A percentile compares a stretch with the other conserved stretches of the same genome.
Conservation (phyloP, 768 basidiomycete genomes). For the Naganishia vaughanmartiniae region DNA sequence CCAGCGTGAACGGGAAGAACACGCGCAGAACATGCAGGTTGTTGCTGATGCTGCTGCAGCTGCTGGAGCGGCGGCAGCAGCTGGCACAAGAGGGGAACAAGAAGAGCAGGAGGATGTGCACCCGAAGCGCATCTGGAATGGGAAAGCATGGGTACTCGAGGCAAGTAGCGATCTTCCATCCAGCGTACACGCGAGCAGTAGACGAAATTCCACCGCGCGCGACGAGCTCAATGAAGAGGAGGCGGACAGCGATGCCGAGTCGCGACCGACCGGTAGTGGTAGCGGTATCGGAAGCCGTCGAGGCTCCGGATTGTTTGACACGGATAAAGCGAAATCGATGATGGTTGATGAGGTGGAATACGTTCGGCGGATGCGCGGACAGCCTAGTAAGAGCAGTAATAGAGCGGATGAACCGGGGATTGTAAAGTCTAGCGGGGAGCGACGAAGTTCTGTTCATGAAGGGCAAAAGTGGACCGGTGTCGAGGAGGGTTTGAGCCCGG, state of each 20-base stretch:
- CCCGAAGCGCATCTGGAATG: constrained; percentile 8
- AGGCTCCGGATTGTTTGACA: constrained; percentile 1
- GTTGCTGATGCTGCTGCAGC: constrained; percentile 7
- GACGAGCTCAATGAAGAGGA: neutral
- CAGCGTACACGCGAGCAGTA: neutral
- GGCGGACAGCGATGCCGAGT: neutral
- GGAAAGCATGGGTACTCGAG: neutral
- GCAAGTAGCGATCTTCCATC: neutral
- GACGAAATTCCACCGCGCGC: neutral
- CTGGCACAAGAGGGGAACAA: too few relatives aligned
- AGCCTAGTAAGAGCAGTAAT: neutral
- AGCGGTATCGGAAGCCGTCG: neutral
- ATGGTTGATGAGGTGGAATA: constrained; percentile 20
- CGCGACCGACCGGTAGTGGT: neutral
- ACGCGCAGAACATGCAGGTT: constrained; percentile 2
- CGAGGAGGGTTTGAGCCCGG: neutral
- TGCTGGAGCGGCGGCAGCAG: neutral
- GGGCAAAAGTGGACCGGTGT: neutral
- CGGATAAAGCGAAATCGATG: constrained; percentile 15
- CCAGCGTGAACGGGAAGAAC: constrained; percentile 7
- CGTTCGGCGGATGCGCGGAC: constrained; percentile 12
- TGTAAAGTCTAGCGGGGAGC: neutral
- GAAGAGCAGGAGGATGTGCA: neutral
- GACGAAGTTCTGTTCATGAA: neutral
- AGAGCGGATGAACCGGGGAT: neutral